Conservation (phyloP, 208 protist species). For the Trypanosoma grayi region DNA sequence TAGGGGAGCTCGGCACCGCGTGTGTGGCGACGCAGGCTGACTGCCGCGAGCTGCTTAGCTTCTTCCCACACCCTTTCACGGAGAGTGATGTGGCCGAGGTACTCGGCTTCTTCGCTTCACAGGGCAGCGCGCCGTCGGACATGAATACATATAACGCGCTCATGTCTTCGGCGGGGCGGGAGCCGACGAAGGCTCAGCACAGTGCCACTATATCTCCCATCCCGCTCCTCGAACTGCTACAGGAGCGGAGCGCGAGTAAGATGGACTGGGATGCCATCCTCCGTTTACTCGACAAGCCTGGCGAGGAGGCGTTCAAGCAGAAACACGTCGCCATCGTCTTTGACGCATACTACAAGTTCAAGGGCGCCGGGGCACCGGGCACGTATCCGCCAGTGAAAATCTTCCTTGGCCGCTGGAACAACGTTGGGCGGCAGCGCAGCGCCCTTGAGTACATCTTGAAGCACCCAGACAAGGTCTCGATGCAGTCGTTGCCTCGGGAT, state of each 20-base stretch:
- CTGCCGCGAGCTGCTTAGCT: slow-evolving; percentile 70
- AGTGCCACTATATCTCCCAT: slow-evolving; percentile 67
- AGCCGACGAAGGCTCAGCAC: slow-evolving; percentile 49
- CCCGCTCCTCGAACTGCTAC: slow-evolving; percentile 69
- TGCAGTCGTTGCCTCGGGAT: slow-evolving; percentile 47
- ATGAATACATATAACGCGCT: slow-evolving; percentile 73
- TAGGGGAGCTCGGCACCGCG: slow-evolving; percentile 80
- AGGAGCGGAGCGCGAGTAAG: slow-evolving; percentile 32
- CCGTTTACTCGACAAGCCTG: slow-evolving; percentile 67
- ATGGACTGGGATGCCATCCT: slow-evolving; percentile 82
- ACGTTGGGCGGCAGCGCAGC: slow-evolving; percentile 66
- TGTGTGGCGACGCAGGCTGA: slow-evolving; percentile 84
- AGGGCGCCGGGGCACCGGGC: slow-evolving; percentile 29
- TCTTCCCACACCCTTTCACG: slow-evolving; percentile 71
- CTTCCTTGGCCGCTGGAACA: slow-evolving; percentile 81
- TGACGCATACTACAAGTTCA: slow-evolving; percentile 84
- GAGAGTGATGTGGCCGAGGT: slow-evolving; percentile 83
- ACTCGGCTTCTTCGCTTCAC: slow-evolving; percentile 85
- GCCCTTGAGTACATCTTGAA: slow-evolving; percentile 82
- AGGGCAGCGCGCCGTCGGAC: slow-evolving; percentile 58
- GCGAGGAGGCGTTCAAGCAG: slow-evolving; percentile 50
- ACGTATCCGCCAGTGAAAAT: slow-evolving; percentile 73
- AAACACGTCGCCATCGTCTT: slow-evolving; percentile 86
- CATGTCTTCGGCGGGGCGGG: slow-evolving; percentile 64
- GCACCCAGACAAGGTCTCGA: slow-evolving; percentile 79